Base-by-base conservation (phyloP, 148 eudicot species). In the Fagopyrum esculentum region DNA sequence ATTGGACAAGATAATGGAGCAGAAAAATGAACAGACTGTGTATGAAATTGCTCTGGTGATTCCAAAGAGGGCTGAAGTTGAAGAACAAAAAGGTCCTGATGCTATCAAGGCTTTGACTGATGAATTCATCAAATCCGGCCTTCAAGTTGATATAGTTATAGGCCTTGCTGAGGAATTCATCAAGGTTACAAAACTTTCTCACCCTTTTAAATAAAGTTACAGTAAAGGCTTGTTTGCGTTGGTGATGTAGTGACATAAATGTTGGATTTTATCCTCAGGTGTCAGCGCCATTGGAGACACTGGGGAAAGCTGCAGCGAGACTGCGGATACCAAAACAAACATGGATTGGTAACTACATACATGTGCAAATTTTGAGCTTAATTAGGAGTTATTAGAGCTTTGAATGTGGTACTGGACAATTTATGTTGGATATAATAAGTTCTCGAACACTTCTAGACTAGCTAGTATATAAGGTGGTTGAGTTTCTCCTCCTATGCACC, bases 241-340 rank as follows among this genome's bases (percentile, higher is more conserved):
- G 55, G 12, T 55, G 19, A 4, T n/a, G 5, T 12, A 55, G 22
- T 16, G 3, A n/a, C 60, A 4, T 55, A n/a, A 16, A 55, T 13
- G 15, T 0, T 11, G 5, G 55, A 60, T 77, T 63, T 63, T 0
- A 51, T 44, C 45, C 78, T 76, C 85, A 93, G 98, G 79, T 93
- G 85, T 91, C 89, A 77, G 98, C 95, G 45, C 85, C 97, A 12
- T 40, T 83, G 84, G 91, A 91, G 77, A 79, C 82, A 49, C 61
- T 93, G 35, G 97, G 95, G 72, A 89, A 80, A 76, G 95, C 91
- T 60, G 98, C 98, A 72, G 95, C 88, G 64, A 89, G 85, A 74
- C 89, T 93, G 80, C 89, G 82, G 78, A 81, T 93, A 47, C 86
- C 83, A 73, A 93, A 93, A 77, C 81, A 80, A 73, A 91, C 93